These are phyloP conservation scores for Colletotrichum ledebouriae DNA, from an alignment of 2,329 filamentous ascomycete species.

Conservation along the genomic window DNA sequence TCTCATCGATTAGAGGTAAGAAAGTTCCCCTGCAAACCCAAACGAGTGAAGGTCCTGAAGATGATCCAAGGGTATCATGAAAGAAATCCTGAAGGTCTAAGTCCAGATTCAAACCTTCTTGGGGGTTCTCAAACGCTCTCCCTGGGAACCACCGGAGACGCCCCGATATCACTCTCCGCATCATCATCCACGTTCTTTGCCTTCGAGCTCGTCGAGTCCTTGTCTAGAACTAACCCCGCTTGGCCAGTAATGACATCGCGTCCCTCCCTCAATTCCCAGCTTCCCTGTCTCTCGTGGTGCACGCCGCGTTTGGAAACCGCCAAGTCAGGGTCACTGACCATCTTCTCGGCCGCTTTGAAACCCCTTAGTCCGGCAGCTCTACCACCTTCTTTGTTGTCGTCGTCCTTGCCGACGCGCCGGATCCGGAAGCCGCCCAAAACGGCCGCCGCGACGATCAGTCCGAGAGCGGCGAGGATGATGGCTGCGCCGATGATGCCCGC, in stretches of 20 bases:
- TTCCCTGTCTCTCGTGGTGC: conserved; percentile 61
- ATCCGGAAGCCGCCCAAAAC: conserved; percentile 53
- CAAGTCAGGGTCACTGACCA: conserved; percentile 59
- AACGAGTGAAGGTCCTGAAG: conserved; percentile 11
- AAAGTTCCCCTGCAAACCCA: background rate
- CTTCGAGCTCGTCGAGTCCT: conserved; percentile 42
- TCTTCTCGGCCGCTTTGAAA: conserved; percentile 62
- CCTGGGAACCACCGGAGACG: conserved; percentile 53
- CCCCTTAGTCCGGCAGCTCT: conserved; percentile 49
- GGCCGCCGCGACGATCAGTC: conserved; percentile 51
- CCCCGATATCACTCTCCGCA: conserved; percentile 50
- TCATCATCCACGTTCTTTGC: conserved; percentile 48
- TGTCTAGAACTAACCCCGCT: conserved; percentile 46
- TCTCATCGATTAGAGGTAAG: no score
- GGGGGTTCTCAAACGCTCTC: conserved; percentile 53
- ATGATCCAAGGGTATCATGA: conserved; percentile 42
- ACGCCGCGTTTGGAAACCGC: conserved; percentile 51
- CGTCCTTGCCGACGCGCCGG: conserved; percentile 39
- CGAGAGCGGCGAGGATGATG: conserved; percentile 54
- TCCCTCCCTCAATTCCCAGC: conserved; percentile 61
- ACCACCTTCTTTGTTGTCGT: conserved; percentile 30
- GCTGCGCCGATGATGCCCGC: conserved; percentile 63
- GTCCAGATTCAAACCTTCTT: background rate
- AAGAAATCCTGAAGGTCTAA: conserved; percentile 28
- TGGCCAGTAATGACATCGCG: conserved; percentile 37